Evolutionary conservation across 179 eudicot species (phyloP), one percentile per base, ranked within the genome.

Genomic region (Heliamphora ciliata): DNA sequence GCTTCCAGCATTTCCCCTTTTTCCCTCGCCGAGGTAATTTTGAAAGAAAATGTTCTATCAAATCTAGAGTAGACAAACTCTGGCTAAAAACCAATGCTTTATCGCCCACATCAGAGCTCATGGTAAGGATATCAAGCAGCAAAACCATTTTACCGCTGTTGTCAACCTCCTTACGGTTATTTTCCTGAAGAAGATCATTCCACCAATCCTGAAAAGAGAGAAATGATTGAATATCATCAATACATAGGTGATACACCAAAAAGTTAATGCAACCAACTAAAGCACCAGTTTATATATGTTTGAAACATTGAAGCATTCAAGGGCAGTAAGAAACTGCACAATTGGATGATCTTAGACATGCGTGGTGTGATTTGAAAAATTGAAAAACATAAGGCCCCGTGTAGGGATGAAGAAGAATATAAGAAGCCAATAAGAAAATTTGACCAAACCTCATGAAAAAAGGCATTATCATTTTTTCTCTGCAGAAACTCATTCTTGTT

Each of bases 81-180:
- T 96, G 98, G 89, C 99, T 96, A 82, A 96, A 96, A 47, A 96
- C 97, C 82, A 96, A 84, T 70, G 92, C 92, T 88, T 96, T 96
- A 82, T 96, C 99, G 13, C 98, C 94, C 77, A 90, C 74, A 80
- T 89, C 86, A 76, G 97, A 81, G 82, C 92, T 87, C 94, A 88
- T 90, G 67, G 90, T 84, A 67, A 96, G 86, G 76, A 96, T 92
- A 86, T 96, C 98, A 47, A 94, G 88, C 77, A 97, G 90, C 92
- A 97, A 87, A 82, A 97, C 98, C 99, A 97, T 97, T 90, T 97
- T 97, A 50, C 99, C 99, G 91, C 99, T 86, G 58, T 91, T 87
- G 51, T 90, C 94, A 80, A 89, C 88, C 74, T 90, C 95, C 82
- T 84, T 94, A 70, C 89, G 87, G 73, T 81, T 88, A 65, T 83